Evolutionary conservation across 78 protist species (phyloP).

Genomic region (Dictyostelium purpureum): DNA sequence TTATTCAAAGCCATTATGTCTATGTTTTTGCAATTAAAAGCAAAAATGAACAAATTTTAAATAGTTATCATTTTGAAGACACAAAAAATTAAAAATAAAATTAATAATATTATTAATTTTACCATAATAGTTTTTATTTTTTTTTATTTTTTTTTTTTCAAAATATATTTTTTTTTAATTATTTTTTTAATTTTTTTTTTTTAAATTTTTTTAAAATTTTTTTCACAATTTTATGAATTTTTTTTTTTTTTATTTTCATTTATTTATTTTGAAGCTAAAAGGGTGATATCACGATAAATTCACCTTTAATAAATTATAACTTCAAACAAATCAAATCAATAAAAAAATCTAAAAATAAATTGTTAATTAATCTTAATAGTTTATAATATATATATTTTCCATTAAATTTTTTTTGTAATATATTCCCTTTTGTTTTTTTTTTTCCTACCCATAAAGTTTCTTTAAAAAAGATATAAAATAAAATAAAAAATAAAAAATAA

Average conservation of each 20-base stretch:
- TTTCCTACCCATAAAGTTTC: not conserved
- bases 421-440: not conserved
- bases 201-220: not conserved
- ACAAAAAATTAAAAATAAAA: not conserved
- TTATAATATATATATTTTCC: no score
- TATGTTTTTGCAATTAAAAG: constrained; percentile 68
- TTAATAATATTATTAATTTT: not conserved
- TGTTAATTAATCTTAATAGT: no score
- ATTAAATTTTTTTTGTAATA: no score
- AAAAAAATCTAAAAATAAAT: not conserved
- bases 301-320: no score
- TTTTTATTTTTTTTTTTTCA: not conserved
- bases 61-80: constrained; percentile 22
- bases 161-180: not conserved
- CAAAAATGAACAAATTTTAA: not conserved
- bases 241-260: not conserved
- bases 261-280: no score
- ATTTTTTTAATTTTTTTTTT: not conserved
- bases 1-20: constrained; percentile 77
- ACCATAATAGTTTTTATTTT: not conserved
- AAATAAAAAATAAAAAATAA: not conserved
- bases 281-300: no score
- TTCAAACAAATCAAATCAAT: not conserved
- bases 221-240: not conserved
- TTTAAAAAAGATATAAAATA: not conserved